These are phyloP conservation scores for Amanita brunnescens DNA, from an alignment of 768 basidiomycete species.

Conservation along the genomic window DNA sequence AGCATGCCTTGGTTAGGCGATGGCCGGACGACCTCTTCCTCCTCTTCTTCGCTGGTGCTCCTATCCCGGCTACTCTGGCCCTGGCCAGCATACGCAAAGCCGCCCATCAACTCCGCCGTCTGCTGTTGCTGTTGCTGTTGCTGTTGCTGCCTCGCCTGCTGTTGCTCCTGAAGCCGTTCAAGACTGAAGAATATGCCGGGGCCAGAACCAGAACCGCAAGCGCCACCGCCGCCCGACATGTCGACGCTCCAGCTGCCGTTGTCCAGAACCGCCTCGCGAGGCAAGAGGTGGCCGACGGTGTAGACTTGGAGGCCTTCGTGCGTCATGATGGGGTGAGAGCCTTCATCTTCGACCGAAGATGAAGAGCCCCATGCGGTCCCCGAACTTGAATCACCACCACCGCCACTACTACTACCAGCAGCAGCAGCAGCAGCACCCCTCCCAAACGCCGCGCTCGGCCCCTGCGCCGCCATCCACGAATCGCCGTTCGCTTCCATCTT, in stretches of 20 bases:
- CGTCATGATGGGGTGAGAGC: conserved; percentile 15
- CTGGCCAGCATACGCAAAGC: not conserved
- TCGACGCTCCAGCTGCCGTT: conserved; percentile 60
- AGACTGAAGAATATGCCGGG: conserved; percentile 16
- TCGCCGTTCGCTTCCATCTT: conserved; percentile 7
- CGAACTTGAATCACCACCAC: not conserved
- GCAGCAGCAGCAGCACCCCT: too few species aligned
- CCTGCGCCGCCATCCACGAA: conserved; percentile 1
- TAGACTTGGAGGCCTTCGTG: conserved; percentile 74
- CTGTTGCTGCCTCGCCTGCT: too few species aligned
- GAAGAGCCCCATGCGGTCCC: conserved; percentile 9
- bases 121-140: conserved; percentile 17
- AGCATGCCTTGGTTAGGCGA: conserved; percentile 16
- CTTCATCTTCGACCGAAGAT: conserved; percentile 7
- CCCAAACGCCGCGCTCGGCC: not conserved
- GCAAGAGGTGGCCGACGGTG: conserved; percentile 71
- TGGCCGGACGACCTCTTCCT: conserved; percentile 33
- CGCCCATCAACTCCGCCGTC: too few species aligned
- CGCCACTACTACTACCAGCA: too few species aligned
- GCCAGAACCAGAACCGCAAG: conserved; percentile 20
- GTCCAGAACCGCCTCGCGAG: conserved; percentile 41
- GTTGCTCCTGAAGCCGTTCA: conserved; percentile 14
- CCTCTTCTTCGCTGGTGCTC: conserved; percentile 9
- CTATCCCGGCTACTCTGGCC: not conserved
- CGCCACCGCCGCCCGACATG: conserved; percentile 13